These are phyloP conservation scores for Crithidia fasciculata DNA, from an alignment of 208 protist species.

Conservation along the genomic window DNA sequence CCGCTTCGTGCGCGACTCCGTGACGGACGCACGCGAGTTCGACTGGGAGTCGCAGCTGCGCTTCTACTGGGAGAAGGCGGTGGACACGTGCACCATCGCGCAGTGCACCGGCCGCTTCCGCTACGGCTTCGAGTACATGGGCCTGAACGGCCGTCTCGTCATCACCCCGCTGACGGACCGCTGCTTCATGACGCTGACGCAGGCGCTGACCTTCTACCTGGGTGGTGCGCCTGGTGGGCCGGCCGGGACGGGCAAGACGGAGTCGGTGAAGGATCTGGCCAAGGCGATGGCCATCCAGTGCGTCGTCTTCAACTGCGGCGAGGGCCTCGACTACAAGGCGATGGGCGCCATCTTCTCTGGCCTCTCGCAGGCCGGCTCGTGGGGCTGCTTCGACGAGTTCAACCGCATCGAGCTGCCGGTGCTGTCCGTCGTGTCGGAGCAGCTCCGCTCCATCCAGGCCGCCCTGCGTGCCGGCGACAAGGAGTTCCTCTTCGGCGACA, in stretches of 20 bases:
- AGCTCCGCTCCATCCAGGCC: conserved; percentile 97
- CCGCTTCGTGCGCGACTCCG: conserved; percentile 97
- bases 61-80: conserved; percentile 97
- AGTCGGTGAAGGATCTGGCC: conserved; percentile 98
- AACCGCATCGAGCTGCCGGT: conserved; percentile 99
- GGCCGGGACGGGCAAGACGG: conserved; percentile 97
- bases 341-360: conserved; percentile 99
- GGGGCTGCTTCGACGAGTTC: conserved; percentile 99
- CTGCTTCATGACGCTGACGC: conserved; percentile 99
- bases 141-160: conserved; percentile 98
- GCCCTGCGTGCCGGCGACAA: conserved; percentile 88
- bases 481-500: conserved; percentile 93
- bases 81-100: conserved; percentile 95
- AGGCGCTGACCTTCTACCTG: conserved; percentile 97
- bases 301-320: conserved; percentile 99
- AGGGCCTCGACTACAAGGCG: conserved; percentile 98
- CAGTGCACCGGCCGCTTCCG: conserved; percentile 97
- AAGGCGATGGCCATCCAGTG: conserved; percentile 97
- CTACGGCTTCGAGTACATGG: conserved; percentile 99
- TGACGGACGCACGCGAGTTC: conserved; percentile 98
- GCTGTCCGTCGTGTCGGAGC: conserved; percentile 98
- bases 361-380: conserved; percentile 97
- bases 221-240: conserved; percentile 96
- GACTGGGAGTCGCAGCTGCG: conserved; percentile 99
- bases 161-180: conserved; percentile 99